These are phyloP conservation scores for Ophiorrhiza pumila DNA, from an alignment of 257 asterid species.

Conservation along the genomic window DNA sequence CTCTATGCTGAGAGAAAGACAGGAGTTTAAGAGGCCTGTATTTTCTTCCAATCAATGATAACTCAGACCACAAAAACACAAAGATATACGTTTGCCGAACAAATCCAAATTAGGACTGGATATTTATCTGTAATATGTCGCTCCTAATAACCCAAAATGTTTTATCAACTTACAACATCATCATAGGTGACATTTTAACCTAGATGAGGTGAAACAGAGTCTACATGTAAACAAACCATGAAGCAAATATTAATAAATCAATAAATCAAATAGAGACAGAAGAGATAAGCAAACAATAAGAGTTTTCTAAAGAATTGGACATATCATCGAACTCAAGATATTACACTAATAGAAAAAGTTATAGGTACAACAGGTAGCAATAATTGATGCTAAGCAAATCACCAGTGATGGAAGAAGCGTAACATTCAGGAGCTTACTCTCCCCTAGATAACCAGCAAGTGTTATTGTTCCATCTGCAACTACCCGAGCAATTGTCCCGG, in stretches of 20 bases:
- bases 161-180: no score
- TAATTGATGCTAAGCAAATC: slow-evolving; percentile 66
- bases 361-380: slow-evolving; percentile 86
- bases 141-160: no score
- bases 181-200: no score
- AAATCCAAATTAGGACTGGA: no score
- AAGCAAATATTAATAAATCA: background rate
- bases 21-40: no score
- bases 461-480: slow-evolving; percentile 90
- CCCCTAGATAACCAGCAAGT: slow-evolving; percentile 71
- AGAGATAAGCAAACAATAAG: slow-evolving; percentile 20
- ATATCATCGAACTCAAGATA: slow-evolving; percentile 8
- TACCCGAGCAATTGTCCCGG: slow-evolving; percentile 89
- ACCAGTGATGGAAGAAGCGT: slow-evolving; percentile 80
- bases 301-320: slow-evolving; percentile 5
- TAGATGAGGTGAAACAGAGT: no score
- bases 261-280: background rate
- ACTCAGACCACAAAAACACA: no score
- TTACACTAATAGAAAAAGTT: slow-evolving; percentile 58
- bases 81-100: no score
- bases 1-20: no score
- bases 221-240: no score
- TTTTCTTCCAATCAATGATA: no score
- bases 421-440: slow-evolving; percentile 58
- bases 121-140: no score